phyloP scores from a whole-genome alignment of 2,329 filamentous ascomycete genomes.

The Botrytis fragariae region DNA sequence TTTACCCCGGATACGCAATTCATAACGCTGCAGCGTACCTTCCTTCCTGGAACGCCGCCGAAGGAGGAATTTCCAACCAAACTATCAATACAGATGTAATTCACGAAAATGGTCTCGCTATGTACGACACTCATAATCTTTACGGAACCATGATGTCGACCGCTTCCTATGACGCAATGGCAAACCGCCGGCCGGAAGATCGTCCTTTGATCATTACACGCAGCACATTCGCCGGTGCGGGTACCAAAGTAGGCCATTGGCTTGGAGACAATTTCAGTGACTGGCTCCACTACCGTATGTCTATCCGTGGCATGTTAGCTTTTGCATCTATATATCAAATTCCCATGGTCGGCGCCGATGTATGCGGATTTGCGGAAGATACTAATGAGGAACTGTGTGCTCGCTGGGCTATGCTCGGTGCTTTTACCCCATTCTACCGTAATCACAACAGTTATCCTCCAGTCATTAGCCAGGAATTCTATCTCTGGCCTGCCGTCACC shows the following conservation, averaged over 20 bases:
- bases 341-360: constrained; percentile 68
- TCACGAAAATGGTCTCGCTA: constrained; percentile 63
- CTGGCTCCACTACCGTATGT: constrained; percentile 59
- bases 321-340: constrained; percentile 66
- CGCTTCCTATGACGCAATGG: constrained; percentile 64
- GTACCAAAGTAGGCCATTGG: constrained; percentile 61
- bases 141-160: constrained; percentile 76
- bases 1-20: constrained; percentile 64
- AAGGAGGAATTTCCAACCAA: constrained; percentile 52
- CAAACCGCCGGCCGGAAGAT: constrained; percentile 57
- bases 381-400: constrained; percentile 68
- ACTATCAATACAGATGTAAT: constrained; percentile 66
- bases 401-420: constrained; percentile 71
- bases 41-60: constrained; percentile 43
- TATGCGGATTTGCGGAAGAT: constrained; percentile 71
- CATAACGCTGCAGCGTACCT: constrained; percentile 57
- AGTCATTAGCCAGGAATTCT: constrained; percentile 66
- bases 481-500: constrained; percentile 63
- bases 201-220: constrained; percentile 73
- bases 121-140: constrained; percentile 76
- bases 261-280: constrained; percentile 56
- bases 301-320: constrained; percentile 57
- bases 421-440: constrained; percentile 73
- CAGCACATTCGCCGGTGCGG: constrained; percentile 72
- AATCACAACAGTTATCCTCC: constrained; percentile 61